Evolutionary conservation across 2,329 filamentous ascomycete genomes (phyloP), one percentile per base, ranked within the genome.

Genomic region (Trichoderma hamatum): DNA sequence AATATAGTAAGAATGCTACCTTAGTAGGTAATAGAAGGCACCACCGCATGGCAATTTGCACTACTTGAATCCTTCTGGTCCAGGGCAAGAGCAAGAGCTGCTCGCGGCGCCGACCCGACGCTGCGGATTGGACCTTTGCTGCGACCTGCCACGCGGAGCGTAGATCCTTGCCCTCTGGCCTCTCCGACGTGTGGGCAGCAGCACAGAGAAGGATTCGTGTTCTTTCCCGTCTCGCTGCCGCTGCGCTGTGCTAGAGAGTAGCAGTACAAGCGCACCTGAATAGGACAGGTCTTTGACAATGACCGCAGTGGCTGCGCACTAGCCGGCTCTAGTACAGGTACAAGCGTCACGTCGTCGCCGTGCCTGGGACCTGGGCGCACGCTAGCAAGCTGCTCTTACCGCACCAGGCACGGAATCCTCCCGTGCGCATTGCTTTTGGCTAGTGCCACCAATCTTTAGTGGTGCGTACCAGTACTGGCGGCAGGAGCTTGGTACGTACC

Each of bases 71-170:
- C 46, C 46, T 24, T 30, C 46, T 28, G 21, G 46, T n/a, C 49
- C 24, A 34, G 58, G 49, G 51, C 36, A 55, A 36, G n/a, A 56
- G 21, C n/a, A n/a, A n/a, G n/a, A n/a, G n/a, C 36, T 56, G 49
- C 51, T 46, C 51, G 36, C n/a, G 19, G 66, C 58, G 52, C 60
- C 21, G 68, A 70, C 62, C 63, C 68, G 58, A 62, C 52, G 63
- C 63, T 63, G 51, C 63, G 68, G 68, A 59, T 67, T 67, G 56
- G 59, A 34, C 68, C 68, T 26, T 24, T 65, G 49, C 58, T 67
- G 21, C 21, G 52, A 51, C 58, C 54, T n/a, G 64, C 54, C 36
- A 59, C 54, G 64, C 54, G 39, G 51, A 30, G 51, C 34, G 30
- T 54, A 36, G 68, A 60, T 54, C 54, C 54, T 62, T 68, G 66